Evolutionary conservation across 2,329 filamentous ascomycete genomes (phyloP).

Genomic region (Epichloe hybrida): DNA sequence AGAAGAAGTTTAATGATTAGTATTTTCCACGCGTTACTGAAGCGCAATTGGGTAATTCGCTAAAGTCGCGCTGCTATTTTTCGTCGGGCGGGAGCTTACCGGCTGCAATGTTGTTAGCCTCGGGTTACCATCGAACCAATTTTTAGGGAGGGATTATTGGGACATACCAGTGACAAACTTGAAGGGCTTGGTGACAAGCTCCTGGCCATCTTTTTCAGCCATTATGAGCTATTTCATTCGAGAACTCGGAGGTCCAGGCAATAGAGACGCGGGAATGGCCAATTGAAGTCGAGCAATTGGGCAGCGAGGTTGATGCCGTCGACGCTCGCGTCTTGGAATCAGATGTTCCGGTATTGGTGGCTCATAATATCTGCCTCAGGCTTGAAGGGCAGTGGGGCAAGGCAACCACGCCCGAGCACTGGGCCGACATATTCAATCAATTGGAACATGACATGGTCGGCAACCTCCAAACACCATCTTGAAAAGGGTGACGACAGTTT

Average conservation of each 20-base stretch:
- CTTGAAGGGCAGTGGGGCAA: conserved; percentile 22
- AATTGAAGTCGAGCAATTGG: conserved; percentile 9
- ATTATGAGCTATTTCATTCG: conserved; percentile 45
- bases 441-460: conserved; percentile 20
- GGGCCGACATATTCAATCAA: conserved; percentile 20
- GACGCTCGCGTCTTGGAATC: conserved; percentile 21
- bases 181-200: conserved; percentile 93
- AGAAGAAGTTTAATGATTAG: conserved; percentile 6
- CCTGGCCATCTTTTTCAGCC: conserved; percentile 69
- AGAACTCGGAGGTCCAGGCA: conserved; percentile 13
- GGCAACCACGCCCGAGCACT: conserved; percentile 18
- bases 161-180: conserved; percentile 97
- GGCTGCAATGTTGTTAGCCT: conserved; percentile 31
- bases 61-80: conserved; percentile 7
- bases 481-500: conserved; percentile 16
- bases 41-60: conserved; percentile 17
- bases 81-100: conserved; percentile 23
- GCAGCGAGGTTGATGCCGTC: conserved; percentile 15
- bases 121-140: conserved; percentile 23
- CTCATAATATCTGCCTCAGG: conserved; percentile 27
- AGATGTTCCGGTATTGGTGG: conserved; percentile 25
- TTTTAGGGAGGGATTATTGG: conserved; percentile 24
- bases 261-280: conserved; percentile 9
- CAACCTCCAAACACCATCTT: conserved; percentile 18
- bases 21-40: neutral